Base-by-base conservation (phyloP, 2,329 filamentous ascomycete species). In the Colletotrichum echinochloae region DNA sequence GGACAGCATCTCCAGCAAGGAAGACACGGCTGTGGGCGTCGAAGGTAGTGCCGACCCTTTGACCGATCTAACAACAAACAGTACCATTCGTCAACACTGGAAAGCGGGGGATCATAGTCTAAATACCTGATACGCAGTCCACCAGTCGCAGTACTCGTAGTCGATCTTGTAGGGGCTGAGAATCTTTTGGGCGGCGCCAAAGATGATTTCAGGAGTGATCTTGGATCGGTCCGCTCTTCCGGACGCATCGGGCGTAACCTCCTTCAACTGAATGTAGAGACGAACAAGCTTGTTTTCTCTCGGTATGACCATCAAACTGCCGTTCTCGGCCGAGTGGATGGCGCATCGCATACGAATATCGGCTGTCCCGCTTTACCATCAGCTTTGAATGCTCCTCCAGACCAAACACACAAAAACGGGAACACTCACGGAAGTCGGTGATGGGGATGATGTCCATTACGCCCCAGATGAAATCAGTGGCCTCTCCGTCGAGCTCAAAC, bases 1-100 rank as follows among this genome's bases (percentile, higher is more conserved):
- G 84, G 1, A 88, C 87, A 1, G 89, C 91, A 78, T 93, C 91
- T 2, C 91, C 92, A 0, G 90, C 89, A 5, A 94, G 83, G 77
- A 94, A 94, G 12, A 94, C 84, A 5, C 90, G 85, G 30, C 87
- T 84, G 16, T 82, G 79, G 8, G 83, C 83, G 49, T 84, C 86
- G 77, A 91, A 92, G 51, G 84, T 81, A 1, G 83, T 85, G 5
- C 87, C 88, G 0, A 92, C 86, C 7, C 91, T 83, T 75, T 92
- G 90, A 0, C 90, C 90, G 55, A 93, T 91, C 71, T 92, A 86
- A 74, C 91, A 92, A 1, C 20, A 1, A 3, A 64, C 2, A 64
- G 28, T 33, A 48, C 11, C 6, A 18, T n/a, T 16, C 12, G 8
- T 37, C 5, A 4, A 3, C 1, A 28, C 14, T 16, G 26, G 9